A percentile compares a stretch with the other conserved stretches of the same genome.
Evolutionary conservation across 768 basidiomycete species (phyloP).

Genomic region (Termitomyces sp.): DNA sequence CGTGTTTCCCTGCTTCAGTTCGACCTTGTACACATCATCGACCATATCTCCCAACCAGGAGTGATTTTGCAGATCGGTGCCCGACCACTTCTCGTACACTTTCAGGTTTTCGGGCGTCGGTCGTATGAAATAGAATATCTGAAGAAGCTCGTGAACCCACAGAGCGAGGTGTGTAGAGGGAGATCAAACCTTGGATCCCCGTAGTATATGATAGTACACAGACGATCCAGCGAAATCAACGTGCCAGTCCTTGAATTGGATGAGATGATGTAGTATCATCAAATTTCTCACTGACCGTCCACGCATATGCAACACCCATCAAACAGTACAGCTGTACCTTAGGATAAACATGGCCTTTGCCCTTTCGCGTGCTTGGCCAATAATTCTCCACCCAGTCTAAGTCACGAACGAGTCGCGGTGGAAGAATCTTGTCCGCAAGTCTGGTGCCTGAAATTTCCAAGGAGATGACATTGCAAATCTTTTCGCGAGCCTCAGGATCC

Average conservation of each 20-base stretch:
- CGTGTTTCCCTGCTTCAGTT: conserved; percentile 71
- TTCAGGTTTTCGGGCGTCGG: conserved; percentile 83
- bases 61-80: conserved; percentile 81
- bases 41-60: conserved; percentile 92
- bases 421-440: conserved; percentile 72
- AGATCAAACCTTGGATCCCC: conserved; percentile 69
- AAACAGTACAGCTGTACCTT: conserved; percentile 96
- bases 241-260: conserved; percentile 83
- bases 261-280: not conserved
- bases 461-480: conserved; percentile 92
- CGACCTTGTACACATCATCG: conserved; percentile 86
- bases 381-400: conserved; percentile 96
- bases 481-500: conserved; percentile 67
- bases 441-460: conserved; percentile 87
- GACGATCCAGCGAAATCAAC: conserved; percentile 97
- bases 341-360: conserved; percentile 72
- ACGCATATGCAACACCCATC: conserved; percentile 91
- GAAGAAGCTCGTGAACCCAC: conserved; percentile 1
- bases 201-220: conserved; percentile 94
- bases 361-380: conserved; percentile 81
- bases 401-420: conserved; percentile 81
- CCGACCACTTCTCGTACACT: conserved; percentile 92
- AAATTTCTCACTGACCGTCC: conserved; percentile 67
- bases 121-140: conserved; percentile 94
- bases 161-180: not conserved